phyloP scores from a whole-genome alignment of 2,329 filamentous ascomycete genomes.

The Colletotrichum sp. region DNA sequence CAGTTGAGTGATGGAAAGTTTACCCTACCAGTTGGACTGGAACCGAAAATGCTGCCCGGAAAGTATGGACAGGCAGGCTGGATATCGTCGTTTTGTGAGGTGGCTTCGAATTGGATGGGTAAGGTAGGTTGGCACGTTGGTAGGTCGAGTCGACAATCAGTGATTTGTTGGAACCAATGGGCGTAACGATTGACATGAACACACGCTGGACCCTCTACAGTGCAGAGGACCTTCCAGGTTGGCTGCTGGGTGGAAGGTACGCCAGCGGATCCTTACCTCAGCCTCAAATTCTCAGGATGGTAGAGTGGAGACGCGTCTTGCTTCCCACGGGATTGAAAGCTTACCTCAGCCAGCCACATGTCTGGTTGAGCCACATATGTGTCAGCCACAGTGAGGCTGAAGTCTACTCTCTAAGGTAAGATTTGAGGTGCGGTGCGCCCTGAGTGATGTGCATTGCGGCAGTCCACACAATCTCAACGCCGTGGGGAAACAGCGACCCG shows the following conservation, averaged over 20 bases:
- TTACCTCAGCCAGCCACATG: not conserved
- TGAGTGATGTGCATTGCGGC: not conserved
- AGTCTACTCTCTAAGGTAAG: not conserved
- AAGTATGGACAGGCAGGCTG: not conserved
- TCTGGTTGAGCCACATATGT: not conserved
- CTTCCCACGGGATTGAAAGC: not conserved
- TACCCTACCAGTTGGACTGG: not conserved
- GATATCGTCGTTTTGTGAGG: not conserved
- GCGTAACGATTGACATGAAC: not conserved
- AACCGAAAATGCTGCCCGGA: not conserved
- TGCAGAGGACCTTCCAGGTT: not conserved
- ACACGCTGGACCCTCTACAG: not conserved
- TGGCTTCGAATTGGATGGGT: not conserved
- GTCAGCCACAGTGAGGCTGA: not conserved
- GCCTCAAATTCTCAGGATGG: not conserved
- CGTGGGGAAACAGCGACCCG: constrained; percentile 4
- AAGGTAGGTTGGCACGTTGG: not conserved
- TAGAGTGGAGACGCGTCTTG: not conserved
- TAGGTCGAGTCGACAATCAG: not conserved
- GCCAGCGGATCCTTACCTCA: not conserved
- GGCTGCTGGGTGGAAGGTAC: not conserved
- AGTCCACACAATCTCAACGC: not conserved
- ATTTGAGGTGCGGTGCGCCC: not conserved
- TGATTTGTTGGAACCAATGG: not conserved
- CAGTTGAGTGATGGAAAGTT: not conserved